These are phyloP conservation scores for Candida pseudoviswanathii DNA, from an alignment of 1,139 yeast species.

Conservation along the genomic window DNA sequence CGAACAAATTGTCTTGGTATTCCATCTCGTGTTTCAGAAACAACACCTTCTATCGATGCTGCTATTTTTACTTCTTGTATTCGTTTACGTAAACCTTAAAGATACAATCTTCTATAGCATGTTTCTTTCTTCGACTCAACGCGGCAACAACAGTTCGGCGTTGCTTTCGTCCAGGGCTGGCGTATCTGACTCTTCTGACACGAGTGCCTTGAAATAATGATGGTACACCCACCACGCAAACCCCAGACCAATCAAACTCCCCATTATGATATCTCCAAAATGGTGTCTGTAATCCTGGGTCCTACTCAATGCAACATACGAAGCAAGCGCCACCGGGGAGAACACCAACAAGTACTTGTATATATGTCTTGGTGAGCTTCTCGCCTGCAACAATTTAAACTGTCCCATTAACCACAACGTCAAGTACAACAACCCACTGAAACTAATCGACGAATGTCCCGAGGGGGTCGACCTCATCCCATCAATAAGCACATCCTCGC, in stretches of 20 bases:
- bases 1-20: not conserved
- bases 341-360: conserved; percentile 19
- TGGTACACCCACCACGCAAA: conserved; percentile 33
- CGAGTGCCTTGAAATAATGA: conserved; percentile 39
- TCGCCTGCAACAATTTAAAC: conserved; percentile 21
- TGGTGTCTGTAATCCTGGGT: conserved; percentile 81
- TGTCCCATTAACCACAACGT: conserved; percentile 68
- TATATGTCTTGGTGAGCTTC: conserved; percentile 15
- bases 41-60: too few species aligned
- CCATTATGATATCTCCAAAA: conserved; percentile 65
- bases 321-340: conserved; percentile 34
- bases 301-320: conserved; percentile 59
- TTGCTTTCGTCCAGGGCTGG: conserved; percentile 15
- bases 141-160: conserved; percentile 12
- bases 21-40: not conserved
- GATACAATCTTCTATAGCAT: too few species aligned
- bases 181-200: conserved; percentile 16
- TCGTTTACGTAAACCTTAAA: too few species aligned
- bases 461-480: conserved; percentile 83
- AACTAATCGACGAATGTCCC: conserved; percentile 75
- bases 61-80: too few species aligned
- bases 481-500: conserved; percentile 57
- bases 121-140: not conserved
- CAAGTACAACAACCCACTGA: conserved; percentile 64
- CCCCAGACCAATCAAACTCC: conserved; percentile 41